Evolutionary conservation across 176 grass and related monocot species (phyloP), one percentile per base, ranked within the genome.

Genomic region (Cocos nucifera): DNA sequence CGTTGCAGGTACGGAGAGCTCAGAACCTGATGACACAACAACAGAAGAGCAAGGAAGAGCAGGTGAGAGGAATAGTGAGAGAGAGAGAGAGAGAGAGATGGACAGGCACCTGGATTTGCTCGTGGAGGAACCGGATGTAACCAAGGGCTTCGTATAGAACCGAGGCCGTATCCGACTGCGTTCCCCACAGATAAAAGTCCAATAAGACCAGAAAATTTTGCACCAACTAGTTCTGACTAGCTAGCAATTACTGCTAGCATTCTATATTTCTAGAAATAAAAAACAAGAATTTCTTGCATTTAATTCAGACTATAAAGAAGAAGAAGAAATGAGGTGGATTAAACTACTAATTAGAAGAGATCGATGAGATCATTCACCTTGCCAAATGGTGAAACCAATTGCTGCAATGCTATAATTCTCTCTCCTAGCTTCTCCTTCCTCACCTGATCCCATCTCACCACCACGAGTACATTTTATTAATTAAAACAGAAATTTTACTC

Each of bases 71-170:
- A 14, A 35, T 25, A 25, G 12, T 72, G 50, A 5, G 17, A 52
- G 5, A 23, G 19, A 25, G 24, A 54, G 64, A 67, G 16, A 30
- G 51, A 15, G 16, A 8, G 16, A 15, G 17, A 19, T 2, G 15
- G 27, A 0, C 4, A 30, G 70, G 51, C 49, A 91, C 93, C 93
- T 91, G 84, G 58, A 97, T 87, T 48, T 91, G 87, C 66, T 85
- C 93, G 71, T 97, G 93, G 4, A 91, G 78, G 75, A 97, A 97
- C 69, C 93, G 84, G 80, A 97, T 97, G 73, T 97, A 97, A 26
- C 84, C 93, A 22, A 91, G 78, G 80, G 93, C 87, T 83, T 97
- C 87, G 72, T 88, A 84, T 66, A 91, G 81, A 78, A 91, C 93
- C 19, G 87, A 91, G 4, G 93, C 84, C 32, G 92, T 97, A 76